These are phyloP conservation scores for Neocucurbitaria cava DNA, from an alignment of 2,329 filamentous ascomycete species.

Conservation along the genomic window DNA sequence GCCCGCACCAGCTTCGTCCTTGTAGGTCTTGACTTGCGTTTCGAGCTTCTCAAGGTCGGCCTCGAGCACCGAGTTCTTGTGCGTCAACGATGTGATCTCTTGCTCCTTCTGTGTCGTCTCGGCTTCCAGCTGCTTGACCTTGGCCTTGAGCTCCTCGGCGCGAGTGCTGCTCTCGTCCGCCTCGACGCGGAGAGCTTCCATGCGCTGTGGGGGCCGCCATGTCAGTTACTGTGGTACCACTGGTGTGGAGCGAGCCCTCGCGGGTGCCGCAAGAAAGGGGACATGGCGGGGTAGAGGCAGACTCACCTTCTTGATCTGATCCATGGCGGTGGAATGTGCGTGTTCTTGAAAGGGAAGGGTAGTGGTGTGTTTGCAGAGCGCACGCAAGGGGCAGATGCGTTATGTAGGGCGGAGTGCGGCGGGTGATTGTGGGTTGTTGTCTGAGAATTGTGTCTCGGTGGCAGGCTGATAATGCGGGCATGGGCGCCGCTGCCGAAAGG, in stretches of 20 bases:
- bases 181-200: constrained; percentile 93
- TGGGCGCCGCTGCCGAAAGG: constrained; percentile 26
- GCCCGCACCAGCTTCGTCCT: constrained; percentile 84
- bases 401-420: constrained; percentile 12
- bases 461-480: constrained; percentile 40
- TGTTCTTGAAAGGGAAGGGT: constrained; percentile 4
- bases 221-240: constrained; percentile 27
- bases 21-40: constrained; percentile 80
- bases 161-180: constrained; percentile 83
- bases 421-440: constrained; percentile 29
- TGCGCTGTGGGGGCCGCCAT: constrained; percentile 68
- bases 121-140: constrained; percentile 90
- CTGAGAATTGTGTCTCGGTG: constrained; percentile 27
- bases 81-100: constrained; percentile 93
- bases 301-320: constrained; percentile 89
- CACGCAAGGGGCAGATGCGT: constrained; percentile 6
- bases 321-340: constrained; percentile 62
- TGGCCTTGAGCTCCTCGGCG: constrained; percentile 84
- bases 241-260: constrained; percentile 4
- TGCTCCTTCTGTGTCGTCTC: constrained; percentile 97
- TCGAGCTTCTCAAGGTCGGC: constrained; percentile 92
- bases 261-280: constrained; percentile 23
- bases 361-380: constrained; percentile 9
- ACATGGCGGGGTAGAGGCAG: constrained; percentile 47
- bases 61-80: constrained; percentile 95